phyloP scores from a whole-genome alignment of 2,329 filamentous ascomycete species.

The Arachnomyces sp. region DNA sequence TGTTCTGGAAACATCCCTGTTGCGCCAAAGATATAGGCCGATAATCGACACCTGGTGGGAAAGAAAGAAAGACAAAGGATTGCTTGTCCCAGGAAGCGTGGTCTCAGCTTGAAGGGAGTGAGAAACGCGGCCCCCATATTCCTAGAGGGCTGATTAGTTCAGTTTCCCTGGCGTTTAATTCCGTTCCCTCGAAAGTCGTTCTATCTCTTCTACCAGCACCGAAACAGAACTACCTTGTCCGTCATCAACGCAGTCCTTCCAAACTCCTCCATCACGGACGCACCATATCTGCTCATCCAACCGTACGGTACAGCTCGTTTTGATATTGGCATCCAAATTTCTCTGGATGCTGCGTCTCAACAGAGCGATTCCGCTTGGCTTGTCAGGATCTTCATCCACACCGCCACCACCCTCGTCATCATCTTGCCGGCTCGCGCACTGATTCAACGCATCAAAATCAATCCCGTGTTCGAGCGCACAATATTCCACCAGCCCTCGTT shows the following conservation, averaged over 20 bases:
- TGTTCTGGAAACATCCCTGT: no score
- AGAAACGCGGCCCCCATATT: no score
- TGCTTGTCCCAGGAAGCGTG: no score
- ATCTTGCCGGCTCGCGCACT: slow-evolving; percentile 69
- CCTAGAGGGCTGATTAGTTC: no score
- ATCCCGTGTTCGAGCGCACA: slow-evolving; percentile 89
- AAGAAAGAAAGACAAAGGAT: no score
- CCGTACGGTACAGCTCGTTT: slow-evolving; percentile 68
- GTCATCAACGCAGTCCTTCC: slow-evolving; percentile 68
- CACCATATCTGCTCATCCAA: slow-evolving; percentile 75
- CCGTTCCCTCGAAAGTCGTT: slow-evolving; percentile 52
- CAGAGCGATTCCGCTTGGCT: slow-evolving; percentile 43
- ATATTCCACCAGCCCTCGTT: slow-evolving; percentile 67
- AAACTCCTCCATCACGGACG: slow-evolving; percentile 67
- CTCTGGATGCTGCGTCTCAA: slow-evolving; percentile 43
- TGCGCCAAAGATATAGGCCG: no score
- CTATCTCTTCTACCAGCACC: slow-evolving; percentile 68
- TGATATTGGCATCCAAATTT: slow-evolving; percentile 52
- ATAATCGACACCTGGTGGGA: no score
- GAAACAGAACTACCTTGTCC: slow-evolving; percentile 41
- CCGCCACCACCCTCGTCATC: slow-evolving; percentile 50
- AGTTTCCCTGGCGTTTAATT: slow-evolving; percentile 13
- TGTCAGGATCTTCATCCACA: slow-evolving; percentile 51
- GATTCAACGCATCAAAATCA: slow-evolving; percentile 70
- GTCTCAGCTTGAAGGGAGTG: no score